Conservation (phyloP, 2,329 filamentous ascomycete species). For the Alternaria gansuensis region DNA sequence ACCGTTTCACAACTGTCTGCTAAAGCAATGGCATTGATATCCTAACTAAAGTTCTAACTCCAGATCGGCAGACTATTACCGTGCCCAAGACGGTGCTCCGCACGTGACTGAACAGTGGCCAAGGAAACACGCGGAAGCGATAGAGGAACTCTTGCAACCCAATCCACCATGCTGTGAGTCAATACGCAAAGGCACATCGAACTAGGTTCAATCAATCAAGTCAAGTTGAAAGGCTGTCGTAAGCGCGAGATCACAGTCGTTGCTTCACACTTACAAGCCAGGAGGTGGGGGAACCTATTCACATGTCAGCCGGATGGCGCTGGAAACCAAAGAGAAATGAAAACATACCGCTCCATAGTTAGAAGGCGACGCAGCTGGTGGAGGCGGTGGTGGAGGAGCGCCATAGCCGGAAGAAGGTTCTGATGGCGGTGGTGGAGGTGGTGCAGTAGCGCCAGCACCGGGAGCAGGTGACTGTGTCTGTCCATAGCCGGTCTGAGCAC, state of each 20-base stretch:
- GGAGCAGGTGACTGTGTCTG: slow-evolving; percentile 42
- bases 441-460: slow-evolving; percentile 37
- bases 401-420: slow-evolving; percentile 41
- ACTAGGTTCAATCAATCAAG: slow-evolving; percentile 24
- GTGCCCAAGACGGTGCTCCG: slow-evolving; percentile 5
- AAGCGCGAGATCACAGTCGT: slow-evolving; percentile 27
- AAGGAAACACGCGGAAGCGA: slow-evolving; percentile 16
- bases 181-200: slow-evolving; percentile 10
- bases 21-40: slow-evolving; percentile 20
- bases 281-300: slow-evolving; percentile 44
- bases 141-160: slow-evolving; percentile 7
- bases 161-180: slow-evolving; percentile 8
- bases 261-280: slow-evolving; percentile 41
- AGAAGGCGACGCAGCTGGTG: slow-evolving; percentile 46
- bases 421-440: slow-evolving; percentile 44
- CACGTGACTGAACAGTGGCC: neutral
- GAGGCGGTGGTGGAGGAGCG: slow-evolving; percentile 48
- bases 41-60: slow-evolving; percentile 16
- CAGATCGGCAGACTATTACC: slow-evolving; percentile 7
- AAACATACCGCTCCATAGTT: slow-evolving; percentile 39
- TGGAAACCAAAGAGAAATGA: too few relatives aligned
- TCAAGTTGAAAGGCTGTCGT: slow-evolving; percentile 23
- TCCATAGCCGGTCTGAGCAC: slow-evolving; percentile 35
- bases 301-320: too few relatives aligned
- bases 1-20: neutral